Percentiles rank a stretch among this genome's conserved stretches.
Conservation (phyloP, 345 rosid species). For the Citrus medica region DNA sequence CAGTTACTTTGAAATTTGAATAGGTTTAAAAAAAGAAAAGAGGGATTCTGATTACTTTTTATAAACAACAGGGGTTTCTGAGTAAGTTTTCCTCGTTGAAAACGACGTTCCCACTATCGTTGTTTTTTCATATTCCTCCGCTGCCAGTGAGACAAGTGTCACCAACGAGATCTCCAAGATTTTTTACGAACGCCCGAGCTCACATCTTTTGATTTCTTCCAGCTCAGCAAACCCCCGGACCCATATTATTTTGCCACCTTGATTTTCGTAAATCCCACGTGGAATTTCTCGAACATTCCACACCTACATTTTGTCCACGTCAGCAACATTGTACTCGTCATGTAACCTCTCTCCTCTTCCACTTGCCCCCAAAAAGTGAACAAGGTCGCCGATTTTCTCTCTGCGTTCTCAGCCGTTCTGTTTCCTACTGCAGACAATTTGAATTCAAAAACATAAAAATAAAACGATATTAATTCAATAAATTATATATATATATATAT, state of each 20-base stretch:
- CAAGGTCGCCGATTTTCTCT: conserved; percentile 25
- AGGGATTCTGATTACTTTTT: too few relatives aligned
- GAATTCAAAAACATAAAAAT: neutral
- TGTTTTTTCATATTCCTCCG: neutral
- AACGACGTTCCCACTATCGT: neutral
- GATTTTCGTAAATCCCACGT: conserved; percentile 31
- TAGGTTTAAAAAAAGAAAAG: too few relatives aligned
- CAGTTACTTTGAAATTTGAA: too few relatives aligned
- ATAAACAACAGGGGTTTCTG: too few relatives aligned
- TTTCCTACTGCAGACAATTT: conserved; percentile 20
- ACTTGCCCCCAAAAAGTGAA: neutral
- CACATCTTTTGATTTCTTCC: conserved; percentile 49
- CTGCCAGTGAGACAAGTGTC: conserved; percentile 13
- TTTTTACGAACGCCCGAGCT: conserved; percentile 3
- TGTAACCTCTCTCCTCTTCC: conserved; percentile 20
- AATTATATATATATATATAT: neutral
- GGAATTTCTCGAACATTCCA: conserved; percentile 20
- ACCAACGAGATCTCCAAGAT: conserved; percentile 8
- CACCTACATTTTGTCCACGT: conserved; percentile 51
- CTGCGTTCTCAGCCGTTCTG: conserved; percentile 4
- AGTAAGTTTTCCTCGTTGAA: neutral
- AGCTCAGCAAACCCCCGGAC: conserved; percentile 23
- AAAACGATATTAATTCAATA: neutral
- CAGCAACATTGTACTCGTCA: conserved; percentile 20
- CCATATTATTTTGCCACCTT: conserved; percentile 20